Evolutionary conservation across 805 yeast genomes (phyloP).

Genomic region (Cyberlindnera americana): DNA sequence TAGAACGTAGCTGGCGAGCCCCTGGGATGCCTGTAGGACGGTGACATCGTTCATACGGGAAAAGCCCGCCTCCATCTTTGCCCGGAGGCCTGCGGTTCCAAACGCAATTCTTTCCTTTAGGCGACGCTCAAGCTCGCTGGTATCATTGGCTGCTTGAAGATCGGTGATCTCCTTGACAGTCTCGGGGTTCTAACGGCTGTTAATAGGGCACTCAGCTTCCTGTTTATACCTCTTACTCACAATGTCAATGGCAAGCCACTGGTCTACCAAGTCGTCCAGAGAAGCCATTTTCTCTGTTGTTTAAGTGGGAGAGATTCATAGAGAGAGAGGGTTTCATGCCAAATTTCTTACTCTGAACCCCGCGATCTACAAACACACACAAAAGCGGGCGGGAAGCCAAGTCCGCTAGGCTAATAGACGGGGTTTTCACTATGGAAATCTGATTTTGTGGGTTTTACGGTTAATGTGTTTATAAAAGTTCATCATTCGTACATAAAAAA

Average conservation of each 20-base stretch:
- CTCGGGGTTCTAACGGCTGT: conserved; percentile 26
- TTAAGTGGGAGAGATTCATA: neutral
- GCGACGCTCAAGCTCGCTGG: conserved; percentile 46
- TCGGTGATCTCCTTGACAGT: conserved; percentile 54
- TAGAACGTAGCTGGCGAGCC: conserved; percentile 53
- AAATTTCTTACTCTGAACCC: too few relatives aligned
- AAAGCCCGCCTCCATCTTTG: conserved; percentile 89
- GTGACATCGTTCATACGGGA: conserved; percentile 86
- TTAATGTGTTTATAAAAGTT: too few relatives aligned
- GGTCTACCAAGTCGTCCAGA: conserved; percentile 9
- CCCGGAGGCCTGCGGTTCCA: conserved; percentile 92
- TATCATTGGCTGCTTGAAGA: conserved; percentile 37
- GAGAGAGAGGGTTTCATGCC: neutral
- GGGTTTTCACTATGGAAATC: too few relatives aligned
- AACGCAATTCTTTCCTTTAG: conserved; percentile 64
- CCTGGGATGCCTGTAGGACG: conserved; percentile 86
- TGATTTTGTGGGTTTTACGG: too few relatives aligned
- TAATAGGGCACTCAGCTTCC: too few relatives aligned
- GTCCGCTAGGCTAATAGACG: too few relatives aligned
- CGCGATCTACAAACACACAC: too few relatives aligned
- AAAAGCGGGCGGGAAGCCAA: too few relatives aligned
- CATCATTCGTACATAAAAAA: too few relatives aligned
- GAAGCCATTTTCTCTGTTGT: neutral
- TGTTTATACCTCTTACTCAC: too few relatives aligned
- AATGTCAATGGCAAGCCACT: conserved; percentile 16